Percentiles rank a stretch among this genome's conserved stretches.
Evolutionary conservation across 345 rosid species (phyloP).

Genomic region (Pseudoturritis turrita): DNA sequence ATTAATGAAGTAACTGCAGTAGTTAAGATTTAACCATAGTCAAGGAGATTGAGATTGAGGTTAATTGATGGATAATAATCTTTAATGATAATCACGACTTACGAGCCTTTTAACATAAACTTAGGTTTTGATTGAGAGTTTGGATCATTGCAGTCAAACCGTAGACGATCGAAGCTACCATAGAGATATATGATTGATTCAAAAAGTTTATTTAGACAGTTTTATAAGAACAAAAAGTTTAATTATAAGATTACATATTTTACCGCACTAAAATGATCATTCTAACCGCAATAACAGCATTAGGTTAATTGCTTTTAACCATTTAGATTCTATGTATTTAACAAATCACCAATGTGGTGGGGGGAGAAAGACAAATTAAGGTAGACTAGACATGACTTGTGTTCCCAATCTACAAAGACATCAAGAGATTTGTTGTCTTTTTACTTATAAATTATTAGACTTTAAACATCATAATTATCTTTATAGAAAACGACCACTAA

Average conservation of each 20-base stretch:
- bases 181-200: too few relatives aligned
- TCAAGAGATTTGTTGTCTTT: conserved; percentile 16
- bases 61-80: not conserved
- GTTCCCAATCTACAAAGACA: conserved; percentile 20
- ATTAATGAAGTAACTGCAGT: not conserved
- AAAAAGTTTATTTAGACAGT: too few relatives aligned
- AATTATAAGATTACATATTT: not conserved
- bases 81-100: not conserved
- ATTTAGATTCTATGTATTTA: not conserved
- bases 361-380: not conserved
- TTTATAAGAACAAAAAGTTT: too few relatives aligned
- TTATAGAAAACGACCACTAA: conserved; percentile 2
- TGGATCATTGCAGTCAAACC: not conserved
- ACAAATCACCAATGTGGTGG: not conserved
- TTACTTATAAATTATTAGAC: not conserved
- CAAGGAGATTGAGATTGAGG: not conserved
- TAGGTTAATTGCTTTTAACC: not conserved
- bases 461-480: not conserved
- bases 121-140: not conserved
- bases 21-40: conserved; percentile 16
- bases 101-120: not conserved
- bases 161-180: not conserved
- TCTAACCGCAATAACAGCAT: not conserved
- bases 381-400: conserved; percentile 14
- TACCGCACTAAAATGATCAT: not conserved